Evolutionary conservation across 2,329 filamentous ascomycete species (phyloP), one percentile per base, ranked within the genome.

Genomic region (Clarireedia homoeocarpa): DNA sequence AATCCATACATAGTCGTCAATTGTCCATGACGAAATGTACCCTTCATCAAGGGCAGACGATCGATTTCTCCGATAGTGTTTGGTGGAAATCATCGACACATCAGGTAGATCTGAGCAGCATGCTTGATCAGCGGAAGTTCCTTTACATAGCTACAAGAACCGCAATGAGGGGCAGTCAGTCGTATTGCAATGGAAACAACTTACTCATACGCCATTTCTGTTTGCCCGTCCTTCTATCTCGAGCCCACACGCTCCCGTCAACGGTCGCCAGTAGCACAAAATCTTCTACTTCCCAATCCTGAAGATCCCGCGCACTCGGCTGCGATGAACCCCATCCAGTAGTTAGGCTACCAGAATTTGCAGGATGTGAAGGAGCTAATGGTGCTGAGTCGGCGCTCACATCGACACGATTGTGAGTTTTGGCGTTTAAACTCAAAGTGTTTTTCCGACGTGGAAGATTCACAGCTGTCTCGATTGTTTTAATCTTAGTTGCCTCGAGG

Each of bases 281-380:
- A 80, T 97, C 91, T 89, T 97, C 92, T 77, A 96, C 91, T 88
- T 96, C 90, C 92, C 92, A 97, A 77, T 96, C 92, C 83, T 91
- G 87, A 82, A 97, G 80, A 80, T 87, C 95, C 84, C 92, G 91
- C 91, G 91, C 92, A 87, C 81, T 56, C 38, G 53, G 46, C 72
- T 89, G 86, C 86, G 86, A 88, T 88, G 88, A 85, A 77, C 86
- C 82, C 73, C 88, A 78, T 67, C 84, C 84, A 72, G 80, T 78
- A 72, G 75, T 64, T 57, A 68, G 71, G 62, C 79, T 80, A 75
- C 91, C 91, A 96, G 89, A 83, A 80, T 96, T 91, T 88, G 90
- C 92, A 86, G 89, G 83, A 79, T 83, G 76, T 77, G 86, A 91
- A 89, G 90, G 91, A 96, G 92, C 91, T 81, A 91, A 86, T 88